phyloP scores from a whole-genome alignment of 345 rosid genomes.

The Gossypium arboreum region DNA sequence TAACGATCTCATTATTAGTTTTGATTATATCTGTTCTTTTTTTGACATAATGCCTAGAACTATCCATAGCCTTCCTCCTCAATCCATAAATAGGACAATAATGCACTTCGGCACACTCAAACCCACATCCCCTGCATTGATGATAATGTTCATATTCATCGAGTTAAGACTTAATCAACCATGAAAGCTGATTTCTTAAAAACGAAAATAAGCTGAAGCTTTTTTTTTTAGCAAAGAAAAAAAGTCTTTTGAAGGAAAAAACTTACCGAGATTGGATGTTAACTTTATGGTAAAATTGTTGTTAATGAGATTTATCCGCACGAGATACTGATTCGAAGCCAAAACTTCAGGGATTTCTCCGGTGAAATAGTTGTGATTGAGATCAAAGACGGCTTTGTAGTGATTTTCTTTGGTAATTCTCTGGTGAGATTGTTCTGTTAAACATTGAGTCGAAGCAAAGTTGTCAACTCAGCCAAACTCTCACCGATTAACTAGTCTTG shows the following conservation, averaged over 20 bases:
- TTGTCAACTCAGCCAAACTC: constrained; percentile 40
- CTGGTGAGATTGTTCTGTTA: constrained; percentile 63
- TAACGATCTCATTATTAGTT: no score
- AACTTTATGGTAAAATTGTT: constrained; percentile 63
- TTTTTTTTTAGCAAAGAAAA: constrained; percentile 51
- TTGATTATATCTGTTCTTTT: no score
- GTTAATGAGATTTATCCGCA: constrained; percentile 55
- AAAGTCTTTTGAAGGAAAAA: constrained; percentile 38
- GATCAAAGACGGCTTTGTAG: constrained; percentile 40
- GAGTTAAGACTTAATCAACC: no score
- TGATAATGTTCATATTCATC: no score
- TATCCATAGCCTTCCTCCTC: no score
- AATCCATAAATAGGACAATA: no score
- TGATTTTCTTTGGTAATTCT: constrained; percentile 38
- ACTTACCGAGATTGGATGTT: constrained; percentile 47
- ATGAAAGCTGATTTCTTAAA: constrained; percentile 44
- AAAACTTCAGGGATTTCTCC: constrained; percentile 50
- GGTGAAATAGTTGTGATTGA: constrained; percentile 54
- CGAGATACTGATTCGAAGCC: constrained; percentile 45
- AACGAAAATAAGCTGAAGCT: constrained; percentile 33
- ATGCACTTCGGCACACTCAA: no score
- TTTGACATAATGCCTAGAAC: no score
- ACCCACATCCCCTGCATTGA: no score
- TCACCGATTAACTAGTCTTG: constrained; percentile 38
- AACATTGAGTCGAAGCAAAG: constrained; percentile 38